These are phyloP conservation scores for Pseudogymnoascus sp. DNA, from an alignment of 2,329 filamentous ascomycete genomes.

Conservation along the genomic window DNA sequence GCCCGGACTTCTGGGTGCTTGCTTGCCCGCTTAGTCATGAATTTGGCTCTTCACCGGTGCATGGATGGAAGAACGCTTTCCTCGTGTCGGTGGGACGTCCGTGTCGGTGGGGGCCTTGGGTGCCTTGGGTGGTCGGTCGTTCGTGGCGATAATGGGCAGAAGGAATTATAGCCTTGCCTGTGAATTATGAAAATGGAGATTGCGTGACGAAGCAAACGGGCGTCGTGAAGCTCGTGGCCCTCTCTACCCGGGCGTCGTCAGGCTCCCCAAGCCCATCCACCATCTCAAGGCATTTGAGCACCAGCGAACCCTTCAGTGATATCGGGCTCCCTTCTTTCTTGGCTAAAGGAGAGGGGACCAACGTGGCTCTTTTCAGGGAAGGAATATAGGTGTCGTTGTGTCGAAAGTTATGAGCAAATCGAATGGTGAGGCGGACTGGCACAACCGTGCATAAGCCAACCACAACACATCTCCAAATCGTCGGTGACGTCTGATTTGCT, in stretches of 20 bases:
- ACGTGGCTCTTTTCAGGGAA: background rate
- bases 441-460: conserved; percentile 3
- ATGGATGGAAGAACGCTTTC: background rate
- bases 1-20: background rate
- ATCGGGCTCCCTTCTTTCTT: background rate
- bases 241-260: background rate
- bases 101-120: background rate
- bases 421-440: conserved; percentile 5
- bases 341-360: background rate
- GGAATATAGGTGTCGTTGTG: background rate
- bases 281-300: background rate
- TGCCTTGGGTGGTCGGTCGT: background rate
- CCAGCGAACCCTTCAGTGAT: background rate
- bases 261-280: background rate
- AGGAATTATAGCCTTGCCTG: background rate
- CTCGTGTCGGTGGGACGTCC: background rate
- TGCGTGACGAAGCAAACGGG: background rate
- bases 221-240: background rate
- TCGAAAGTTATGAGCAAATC: background rate
- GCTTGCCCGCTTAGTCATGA: background rate
- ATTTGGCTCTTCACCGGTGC: background rate
- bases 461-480: background rate
- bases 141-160: background rate
- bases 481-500: conserved; percentile 3
- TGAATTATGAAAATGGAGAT: background rate